phyloP scores from a whole-genome alignment of 129 eudicot species.

The Escallonia herrerae region DNA sequence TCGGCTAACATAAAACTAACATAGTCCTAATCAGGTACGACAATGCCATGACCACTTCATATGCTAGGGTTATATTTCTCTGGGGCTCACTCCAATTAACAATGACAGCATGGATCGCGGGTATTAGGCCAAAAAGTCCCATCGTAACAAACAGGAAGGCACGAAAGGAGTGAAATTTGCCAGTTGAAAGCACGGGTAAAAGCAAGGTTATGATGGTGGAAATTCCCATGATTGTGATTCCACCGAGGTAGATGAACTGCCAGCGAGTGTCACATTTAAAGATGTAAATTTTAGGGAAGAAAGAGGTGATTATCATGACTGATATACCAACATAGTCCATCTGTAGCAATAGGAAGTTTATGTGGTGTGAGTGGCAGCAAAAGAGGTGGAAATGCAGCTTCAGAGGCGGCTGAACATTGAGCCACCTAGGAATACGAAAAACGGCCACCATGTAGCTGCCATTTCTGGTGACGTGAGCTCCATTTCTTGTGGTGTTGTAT shows the following conservation, averaged over 20 bases:
- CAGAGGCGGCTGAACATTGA: conserved; percentile 94
- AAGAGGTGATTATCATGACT: conserved; percentile 90
- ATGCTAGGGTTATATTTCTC: conserved; percentile 47
- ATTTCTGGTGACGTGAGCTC: conserved; percentile 24
- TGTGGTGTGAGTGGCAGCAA: conserved; percentile 72
- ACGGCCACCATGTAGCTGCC: conserved; percentile 65
- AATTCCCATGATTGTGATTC: conserved; percentile 64
- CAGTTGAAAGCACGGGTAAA: conserved; percentile 63
- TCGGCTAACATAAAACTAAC: conserved; percentile 53
- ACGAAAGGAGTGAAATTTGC: conserved; percentile 55
- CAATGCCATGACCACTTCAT: conserved; percentile 66
- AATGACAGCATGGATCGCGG: conserved; percentile 57
- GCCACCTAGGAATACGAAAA: conserved; percentile 67
- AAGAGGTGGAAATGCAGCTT: conserved; percentile 87
- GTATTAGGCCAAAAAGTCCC: conserved; percentile 83
- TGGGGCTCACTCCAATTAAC: conserved; percentile 76
- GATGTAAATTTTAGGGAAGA: conserved; percentile 89
- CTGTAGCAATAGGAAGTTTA: conserved; percentile 47
- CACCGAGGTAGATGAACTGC: conserved; percentile 72
- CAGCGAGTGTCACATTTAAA: conserved; percentile 69
- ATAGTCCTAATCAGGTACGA: conserved; percentile 70
- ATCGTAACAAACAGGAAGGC: conserved; percentile 67
- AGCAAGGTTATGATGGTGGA: conserved; percentile 67
- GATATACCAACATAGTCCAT: conserved; percentile 75
- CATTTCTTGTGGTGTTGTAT: conserved; percentile 25